Base-by-base conservation (phyloP, 495 filamentous ascomycete species). In the Xylaria scruposa region DNA sequence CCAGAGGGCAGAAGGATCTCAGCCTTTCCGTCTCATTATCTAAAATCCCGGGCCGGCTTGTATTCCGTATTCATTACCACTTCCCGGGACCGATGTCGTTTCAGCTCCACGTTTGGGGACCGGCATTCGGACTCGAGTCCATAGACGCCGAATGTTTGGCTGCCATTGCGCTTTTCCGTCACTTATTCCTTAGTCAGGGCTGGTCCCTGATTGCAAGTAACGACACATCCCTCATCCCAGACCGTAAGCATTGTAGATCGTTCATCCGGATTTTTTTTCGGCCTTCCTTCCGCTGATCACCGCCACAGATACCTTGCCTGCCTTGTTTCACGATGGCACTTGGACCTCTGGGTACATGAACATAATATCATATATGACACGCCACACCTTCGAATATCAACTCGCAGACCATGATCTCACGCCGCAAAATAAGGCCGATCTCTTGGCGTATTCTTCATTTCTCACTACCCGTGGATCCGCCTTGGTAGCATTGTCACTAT, bases 31-130 rank as follows among this genome's bases (percentile, higher is more conserved):
- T 63, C 21, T n/a, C n/a, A 6, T 29, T 9, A 29, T 31, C 65
- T 15, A 54, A 24, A 21, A 24, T 7, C 13, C 26, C 54, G 38
- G 49, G 26, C 54, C 9, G 54, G 29, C 44, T 69, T 49, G 36
- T n/a, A 60, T 12, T 46, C 38, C 53, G 46, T 44, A 40, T 24
- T 80, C 31, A 7, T 26, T 19, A 63, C 44, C 19, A 44, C 46
- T 53, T 2, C 31, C 54, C 46, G 40, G 24, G 21, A 33, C 33
- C 60, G 46, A 91, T 90, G 88, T 82, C 90, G 72, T 84, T 97
- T 17, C 90, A 95, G 86, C 88, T 98, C 49, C 92, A 97, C 79
- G 88, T 97, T 73, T 97, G 93, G 93, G 95, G 96, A 51, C 93
- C 94, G 42, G 94, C 91, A 46, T 97, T 97, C 80, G 86, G 85